phyloP scores from a whole-genome alignment of 768 basidiomycete species.

The Leccinum boreale region DNA sequence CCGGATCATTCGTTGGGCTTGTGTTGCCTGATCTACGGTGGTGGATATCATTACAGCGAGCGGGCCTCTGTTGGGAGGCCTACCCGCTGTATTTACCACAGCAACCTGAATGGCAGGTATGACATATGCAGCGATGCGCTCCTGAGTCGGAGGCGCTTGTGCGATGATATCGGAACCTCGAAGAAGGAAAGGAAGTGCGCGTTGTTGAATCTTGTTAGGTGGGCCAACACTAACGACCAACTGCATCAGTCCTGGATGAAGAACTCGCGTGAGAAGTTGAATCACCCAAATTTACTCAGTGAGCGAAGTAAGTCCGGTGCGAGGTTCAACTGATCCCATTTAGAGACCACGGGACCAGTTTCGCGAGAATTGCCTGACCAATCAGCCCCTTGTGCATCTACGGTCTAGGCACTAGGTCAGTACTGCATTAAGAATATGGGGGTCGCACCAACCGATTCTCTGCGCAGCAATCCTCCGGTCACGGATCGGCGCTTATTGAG shows the following conservation, averaged over 20 bases:
- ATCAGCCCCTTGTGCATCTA: conserved; percentile 55
- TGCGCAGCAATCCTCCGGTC: conserved; percentile 55
- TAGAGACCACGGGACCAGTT: conserved; percentile 77
- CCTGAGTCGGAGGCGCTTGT: conserved; percentile 97
- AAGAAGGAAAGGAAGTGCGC: conserved; percentile 92
- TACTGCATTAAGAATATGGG: conserved; percentile 6
- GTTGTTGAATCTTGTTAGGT: conserved; percentile 98
- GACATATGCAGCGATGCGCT: conserved; percentile 95
- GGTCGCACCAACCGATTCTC: conserved; percentile 69
- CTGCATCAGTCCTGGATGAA: conserved; percentile 14
- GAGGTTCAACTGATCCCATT: conserved; percentile 92
- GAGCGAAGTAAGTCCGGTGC: conserved; percentile 86
- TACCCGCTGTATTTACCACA: conserved; percentile 56
- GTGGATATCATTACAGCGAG: conserved; percentile 94
- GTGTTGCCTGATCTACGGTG: conserved; percentile 97
- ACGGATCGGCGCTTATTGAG: conserved; percentile 79
- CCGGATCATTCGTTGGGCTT: conserved; percentile 92
- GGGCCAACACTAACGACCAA: conserved; percentile 74
- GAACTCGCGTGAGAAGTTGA: conserved; percentile 11
- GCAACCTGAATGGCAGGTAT: conserved; percentile 88
- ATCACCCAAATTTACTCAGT: conserved; percentile 91
- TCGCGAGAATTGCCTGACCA: conserved; percentile 61
- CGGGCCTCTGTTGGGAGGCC: conserved; percentile 65
- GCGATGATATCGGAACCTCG: conserved; percentile 96
- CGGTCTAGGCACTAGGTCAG: conserved; percentile 33